Evolutionary conservation across 345 rosid species (phyloP).

Genomic region (Gynandropsis gynandra): DNA sequence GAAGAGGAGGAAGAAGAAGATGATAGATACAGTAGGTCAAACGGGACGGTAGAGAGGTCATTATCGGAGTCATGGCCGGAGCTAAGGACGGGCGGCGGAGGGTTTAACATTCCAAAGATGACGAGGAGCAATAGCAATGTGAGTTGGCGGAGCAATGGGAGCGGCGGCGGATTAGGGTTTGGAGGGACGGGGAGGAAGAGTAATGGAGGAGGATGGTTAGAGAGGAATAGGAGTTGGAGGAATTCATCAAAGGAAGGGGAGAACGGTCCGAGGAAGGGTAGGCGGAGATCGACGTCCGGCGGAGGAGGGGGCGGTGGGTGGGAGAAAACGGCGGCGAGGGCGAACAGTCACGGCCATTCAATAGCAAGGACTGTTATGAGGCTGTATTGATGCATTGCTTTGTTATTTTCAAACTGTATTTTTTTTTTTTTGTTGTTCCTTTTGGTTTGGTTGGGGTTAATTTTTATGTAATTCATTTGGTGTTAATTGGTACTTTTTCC

Average conservation of each 20-base stretch:
- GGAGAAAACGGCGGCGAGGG: slow-evolving; percentile 53
- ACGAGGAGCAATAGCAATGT: slow-evolving; percentile 90
- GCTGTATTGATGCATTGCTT: slow-evolving; percentile 73
- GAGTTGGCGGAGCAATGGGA: slow-evolving; percentile 71
- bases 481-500: too few relatives aligned
- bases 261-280: slow-evolving; percentile 64
- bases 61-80: slow-evolving; percentile 88
- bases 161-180: slow-evolving; percentile 30
- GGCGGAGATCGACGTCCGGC: slow-evolving; percentile 57
- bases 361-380: slow-evolving; percentile 79
- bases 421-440: too few relatives aligned
- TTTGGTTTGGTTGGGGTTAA: too few relatives aligned
- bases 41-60: slow-evolving; percentile 74
- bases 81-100: slow-evolving; percentile 43
- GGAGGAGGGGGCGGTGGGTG: slow-evolving; percentile 30
- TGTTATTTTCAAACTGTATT: too few relatives aligned
- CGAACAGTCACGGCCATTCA: slow-evolving; percentile 75
- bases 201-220: slow-evolving; percentile 44
- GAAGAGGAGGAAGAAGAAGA: slow-evolving; percentile 50
- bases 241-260: slow-evolving; percentile 62
- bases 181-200: slow-evolving; percentile 43
- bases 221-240: slow-evolving; percentile 67
- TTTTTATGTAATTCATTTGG: too few relatives aligned
- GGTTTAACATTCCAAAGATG: slow-evolving; percentile 54
- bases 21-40: slow-evolving; percentile 50